A percentile compares a stretch with the other conserved stretches of the same genome.
Evolutionary conservation across 169 alveolate species (phyloP).

Genomic region (Eimeria mitis): DNA sequence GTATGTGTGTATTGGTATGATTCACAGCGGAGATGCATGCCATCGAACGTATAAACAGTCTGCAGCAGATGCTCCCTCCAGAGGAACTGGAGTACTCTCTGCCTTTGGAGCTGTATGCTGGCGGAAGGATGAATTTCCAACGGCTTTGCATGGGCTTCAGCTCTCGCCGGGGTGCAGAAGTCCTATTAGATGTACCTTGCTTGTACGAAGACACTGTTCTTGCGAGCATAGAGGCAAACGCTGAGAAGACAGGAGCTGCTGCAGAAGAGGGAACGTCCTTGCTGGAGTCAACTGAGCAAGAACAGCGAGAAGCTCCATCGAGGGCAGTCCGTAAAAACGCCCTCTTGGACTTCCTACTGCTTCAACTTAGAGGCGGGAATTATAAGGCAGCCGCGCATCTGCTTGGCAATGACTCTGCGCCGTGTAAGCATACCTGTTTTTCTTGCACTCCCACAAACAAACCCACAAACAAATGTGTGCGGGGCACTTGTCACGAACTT

Average conservation of each 20-base stretch:
- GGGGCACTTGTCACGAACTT: not conserved
- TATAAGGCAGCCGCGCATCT: conserved; percentile 9
- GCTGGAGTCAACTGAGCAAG: conserved; percentile 20
- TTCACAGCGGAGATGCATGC: conserved; percentile 61
- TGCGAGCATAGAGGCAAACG: conserved; percentile 36
- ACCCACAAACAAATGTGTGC: not conserved
- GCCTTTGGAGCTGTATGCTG: conserved; percentile 47
- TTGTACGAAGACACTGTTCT: conserved; percentile 40
- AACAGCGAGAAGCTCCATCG: not conserved
- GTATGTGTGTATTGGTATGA: not conserved
- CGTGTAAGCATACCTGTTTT: conserved; percentile 5
- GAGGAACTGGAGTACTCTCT: conserved; percentile 19
- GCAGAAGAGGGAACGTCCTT: not conserved
- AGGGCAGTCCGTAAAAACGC: not conserved
- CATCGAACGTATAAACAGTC: conserved; percentile 19
- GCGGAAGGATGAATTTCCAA: conserved; percentile 21
- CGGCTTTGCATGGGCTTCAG: conserved; percentile 55
- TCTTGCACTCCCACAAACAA: not conserved
- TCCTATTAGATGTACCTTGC: not conserved
- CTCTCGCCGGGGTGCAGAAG: not conserved
- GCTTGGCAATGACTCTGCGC: conserved; percentile 28
- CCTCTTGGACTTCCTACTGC: not conserved
- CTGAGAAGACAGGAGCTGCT: not conserved
- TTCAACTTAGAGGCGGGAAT: conserved; percentile 25
- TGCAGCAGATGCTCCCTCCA: conserved; percentile 29